Conservation (phyloP, 176 grass and related monocot species). For the Ampelocalamus luodianensis region DNA sequence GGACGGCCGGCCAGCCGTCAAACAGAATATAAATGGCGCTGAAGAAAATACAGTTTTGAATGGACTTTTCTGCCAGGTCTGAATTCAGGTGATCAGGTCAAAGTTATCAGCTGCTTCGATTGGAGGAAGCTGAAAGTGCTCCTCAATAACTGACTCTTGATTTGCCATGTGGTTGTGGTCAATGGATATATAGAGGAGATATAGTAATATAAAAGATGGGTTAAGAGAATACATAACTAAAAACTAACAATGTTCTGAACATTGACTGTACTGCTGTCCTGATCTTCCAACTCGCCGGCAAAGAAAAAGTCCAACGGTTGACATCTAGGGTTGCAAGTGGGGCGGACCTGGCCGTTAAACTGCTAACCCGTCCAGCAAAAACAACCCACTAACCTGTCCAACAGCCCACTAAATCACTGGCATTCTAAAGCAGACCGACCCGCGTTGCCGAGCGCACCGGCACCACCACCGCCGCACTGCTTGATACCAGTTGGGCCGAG, state of each 20-base stretch:
- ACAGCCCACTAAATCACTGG: no score
- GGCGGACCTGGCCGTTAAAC: no score
- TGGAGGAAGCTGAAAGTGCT: not conserved
- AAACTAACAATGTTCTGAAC: not conserved
- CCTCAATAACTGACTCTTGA: not conserved
- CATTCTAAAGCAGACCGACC: no score
- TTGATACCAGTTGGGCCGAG: no score
- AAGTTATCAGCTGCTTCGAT: conserved; percentile 10
- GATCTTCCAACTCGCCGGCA: not conserved
- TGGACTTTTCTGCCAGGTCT: conserved; percentile 25
- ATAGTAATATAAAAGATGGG: not conserved
- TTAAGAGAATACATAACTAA: not conserved
- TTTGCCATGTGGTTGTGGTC: not conserved
- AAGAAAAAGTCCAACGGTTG: not conserved
- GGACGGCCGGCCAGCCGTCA: not conserved
- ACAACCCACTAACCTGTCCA: no score
- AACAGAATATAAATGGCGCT: not conserved
- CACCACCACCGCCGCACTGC: no score
- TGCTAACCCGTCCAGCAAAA: no score
- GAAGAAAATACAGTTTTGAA: not conserved
- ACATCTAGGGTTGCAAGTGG: no score
- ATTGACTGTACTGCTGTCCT: not conserved
- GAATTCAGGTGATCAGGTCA: conserved; percentile 29
- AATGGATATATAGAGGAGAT: not conserved
- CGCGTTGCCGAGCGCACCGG: no score